Evolutionary conservation across 2,329 filamentous ascomycete genomes (phyloP), one percentile per base, ranked within the genome.

Genomic region (Alternaria gansuensis): DNA sequence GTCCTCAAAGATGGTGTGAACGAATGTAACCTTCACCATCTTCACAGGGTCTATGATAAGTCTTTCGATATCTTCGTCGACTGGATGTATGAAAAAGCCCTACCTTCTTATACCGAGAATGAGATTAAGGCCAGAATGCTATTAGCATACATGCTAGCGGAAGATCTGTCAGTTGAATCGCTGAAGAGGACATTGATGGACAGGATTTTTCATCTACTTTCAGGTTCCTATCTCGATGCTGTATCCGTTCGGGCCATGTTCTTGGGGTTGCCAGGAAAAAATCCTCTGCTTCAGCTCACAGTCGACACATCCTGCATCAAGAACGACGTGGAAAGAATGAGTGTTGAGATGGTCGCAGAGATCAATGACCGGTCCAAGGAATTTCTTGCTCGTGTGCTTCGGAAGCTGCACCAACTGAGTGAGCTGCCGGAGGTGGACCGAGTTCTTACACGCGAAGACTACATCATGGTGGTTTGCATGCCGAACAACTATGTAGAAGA

Each of bases 41-140:
- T 29, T 2, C 11, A 45, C 10, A 2, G 28, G 5, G 31, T 52
- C 17, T 17, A 17, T 17, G 17, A 17, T 17, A 17, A 17, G 5
- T 7, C 3, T 1, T 62, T 59, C 39, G 40, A 59, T 10, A 17
- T 50, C 24, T 54, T 62, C 5, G 44, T 62, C 7, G 60, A 54
- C 26, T 59, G 56, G 60, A 14, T 59, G 9, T 59, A 59, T n/a
- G 52, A 59, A 23, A 46, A 34, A 14, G 23, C 5, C 29, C 26
- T 62, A 6, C 51, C 17, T 4, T 14, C 14, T 14, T 14, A 10
- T 14, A 7, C 14, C 33, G 4, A 53, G 10, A 36, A 4, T 4
- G 2, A 39, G 4, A 5, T 4, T 29, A 3, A 4, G 0, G 3
- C 14, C 6, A 21, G 1, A 21, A 7, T 6, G 5, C 8, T 39